A percentile compares a stretch with the other conserved stretches of the same genome.
Evolutionary conservation across 2,329 filamentous ascomycete species (phyloP).

Genomic region (Davidsoniella virescens): DNA sequence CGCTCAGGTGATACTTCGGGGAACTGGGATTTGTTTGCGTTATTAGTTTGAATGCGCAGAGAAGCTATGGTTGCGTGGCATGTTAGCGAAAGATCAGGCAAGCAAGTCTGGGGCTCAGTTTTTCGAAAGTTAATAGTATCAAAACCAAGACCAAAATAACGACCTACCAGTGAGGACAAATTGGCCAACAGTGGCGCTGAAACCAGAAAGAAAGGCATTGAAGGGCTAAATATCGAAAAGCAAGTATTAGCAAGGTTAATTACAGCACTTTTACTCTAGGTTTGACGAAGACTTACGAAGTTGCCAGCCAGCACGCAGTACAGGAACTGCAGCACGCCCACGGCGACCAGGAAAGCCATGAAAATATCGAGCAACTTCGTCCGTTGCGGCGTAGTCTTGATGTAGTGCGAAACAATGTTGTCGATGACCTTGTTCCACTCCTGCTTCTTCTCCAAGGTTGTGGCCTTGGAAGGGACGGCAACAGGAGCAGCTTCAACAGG

Average conservation of each 20-base stretch:
- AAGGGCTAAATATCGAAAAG: conserved; percentile 51
- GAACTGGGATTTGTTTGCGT: conserved; percentile 65
- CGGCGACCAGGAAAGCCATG: conserved; percentile 69
- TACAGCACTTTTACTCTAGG: not conserved
- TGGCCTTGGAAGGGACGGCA: conserved; percentile 14
- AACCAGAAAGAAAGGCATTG: conserved; percentile 94
- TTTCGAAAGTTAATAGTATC: not conserved
- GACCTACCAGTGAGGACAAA: conserved; percentile 78
- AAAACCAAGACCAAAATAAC: not conserved
- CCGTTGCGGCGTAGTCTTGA: conserved; percentile 67
- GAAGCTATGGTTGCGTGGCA: conserved; percentile 30
- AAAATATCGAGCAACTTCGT: conserved; percentile 87
- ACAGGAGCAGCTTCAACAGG: conserved; percentile 10
- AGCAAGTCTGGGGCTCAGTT: not conserved
- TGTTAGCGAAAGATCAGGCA: not conserved
- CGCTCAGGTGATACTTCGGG: conserved; percentile 63
- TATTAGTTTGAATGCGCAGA: conserved; percentile 81
- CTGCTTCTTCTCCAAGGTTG: conserved; percentile 17
- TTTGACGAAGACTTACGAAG: conserved; percentile 51
- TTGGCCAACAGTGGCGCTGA: conserved; percentile 86
- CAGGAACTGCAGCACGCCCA: conserved; percentile 79
- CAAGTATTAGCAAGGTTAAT: not conserved
- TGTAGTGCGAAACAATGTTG: conserved; percentile 64
- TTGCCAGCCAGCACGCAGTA: conserved; percentile 89
- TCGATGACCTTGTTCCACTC: conserved; percentile 44